phyloP scores from a whole-genome alignment of 192 early-diverging fungal species.

The Phycomyces blakesleeanus region DNA sequence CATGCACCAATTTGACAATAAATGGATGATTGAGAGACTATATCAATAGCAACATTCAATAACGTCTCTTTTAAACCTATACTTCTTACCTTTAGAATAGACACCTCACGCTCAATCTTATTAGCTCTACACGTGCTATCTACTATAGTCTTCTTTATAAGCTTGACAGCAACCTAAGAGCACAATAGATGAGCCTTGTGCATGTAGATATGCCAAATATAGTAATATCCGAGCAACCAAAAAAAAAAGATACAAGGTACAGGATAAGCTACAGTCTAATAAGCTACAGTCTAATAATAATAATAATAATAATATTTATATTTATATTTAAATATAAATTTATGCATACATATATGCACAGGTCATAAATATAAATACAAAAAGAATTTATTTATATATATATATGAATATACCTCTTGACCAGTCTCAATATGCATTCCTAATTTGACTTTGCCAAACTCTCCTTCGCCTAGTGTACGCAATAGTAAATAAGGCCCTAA shows the following conservation, averaged over 20 bases:
- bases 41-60: neutral
- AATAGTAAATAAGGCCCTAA: conserved; percentile 77
- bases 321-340: too few species aligned
- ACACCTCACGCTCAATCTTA: conserved; percentile 93
- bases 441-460: conserved; percentile 89
- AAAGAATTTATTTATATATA: neutral
- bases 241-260: too few species aligned
- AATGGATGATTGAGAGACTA: conserved; percentile 69
- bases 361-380: conserved; percentile 7
- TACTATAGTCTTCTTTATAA: conserved; percentile 88
- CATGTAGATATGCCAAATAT: neutral
- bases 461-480: conserved; percentile 87
- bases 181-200: neutral
- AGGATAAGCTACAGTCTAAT: neutral
- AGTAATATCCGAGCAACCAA: neutral
- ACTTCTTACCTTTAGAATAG: conserved; percentile 76
- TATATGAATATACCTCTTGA: conserved; percentile 16
- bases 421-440: conserved; percentile 62
- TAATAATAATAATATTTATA: too few species aligned
- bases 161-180: conserved; percentile 84
- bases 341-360: neutral
- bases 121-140: conserved; percentile 68
- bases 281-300: neutral
- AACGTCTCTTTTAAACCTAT: too few species aligned
- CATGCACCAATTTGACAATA: conserved; percentile 77